Percentiles rank a stretch among this genome's conserved stretches.
These are phyloP conservation scores for Fusarium tanahbumbuense DNA, from an alignment of 2,329 filamentous ascomycete genomes.

Conservation along the genomic window DNA sequence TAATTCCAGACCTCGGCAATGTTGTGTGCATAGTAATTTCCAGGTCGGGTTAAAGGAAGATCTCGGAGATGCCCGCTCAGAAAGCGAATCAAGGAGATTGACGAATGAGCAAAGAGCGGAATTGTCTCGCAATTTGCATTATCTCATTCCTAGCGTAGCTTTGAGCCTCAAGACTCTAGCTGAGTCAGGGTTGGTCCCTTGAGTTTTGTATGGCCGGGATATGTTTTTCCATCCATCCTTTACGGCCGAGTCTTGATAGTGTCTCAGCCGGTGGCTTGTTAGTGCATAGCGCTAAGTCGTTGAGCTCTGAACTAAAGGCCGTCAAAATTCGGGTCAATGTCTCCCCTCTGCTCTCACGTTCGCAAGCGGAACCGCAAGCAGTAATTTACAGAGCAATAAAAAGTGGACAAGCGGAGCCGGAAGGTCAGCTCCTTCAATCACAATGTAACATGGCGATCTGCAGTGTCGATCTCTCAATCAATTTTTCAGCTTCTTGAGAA, in stretches of 20 bases:
- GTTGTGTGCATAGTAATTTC: neutral
- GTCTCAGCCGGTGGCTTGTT: neutral
- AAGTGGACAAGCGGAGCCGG: constrained; percentile 13
- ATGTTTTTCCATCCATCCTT: neutral
- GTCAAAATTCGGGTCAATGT: constrained; percentile 1
- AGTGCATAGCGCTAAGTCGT: constrained; percentile 8
- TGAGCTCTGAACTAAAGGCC: neutral
- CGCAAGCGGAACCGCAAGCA: constrained; percentile 25
- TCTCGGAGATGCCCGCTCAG: constrained; percentile 19
- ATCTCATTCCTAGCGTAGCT: constrained; percentile 9
- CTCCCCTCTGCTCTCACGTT: neutral
- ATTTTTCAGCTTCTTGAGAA: neutral
- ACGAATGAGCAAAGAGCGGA: constrained; percentile 10
- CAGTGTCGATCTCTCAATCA: constrained; percentile 7
- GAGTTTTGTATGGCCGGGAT: neutral
- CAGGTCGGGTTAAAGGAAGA: constrained; percentile 18
- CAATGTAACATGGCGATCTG: neutral
- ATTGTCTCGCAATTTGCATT: constrained; percentile 18
- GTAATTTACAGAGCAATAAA: constrained; percentile 12
- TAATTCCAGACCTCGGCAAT: neutral
- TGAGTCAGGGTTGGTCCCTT: constrained; percentile 1
- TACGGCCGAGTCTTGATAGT: constrained; percentile 1
- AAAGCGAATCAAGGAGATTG: neutral
- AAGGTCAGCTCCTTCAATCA: neutral
- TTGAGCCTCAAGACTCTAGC: constrained; percentile 27